Evolutionary conservation across 2,329 filamentous ascomycete species (phyloP).

Genomic region (Diaporthe nobilis): DNA sequence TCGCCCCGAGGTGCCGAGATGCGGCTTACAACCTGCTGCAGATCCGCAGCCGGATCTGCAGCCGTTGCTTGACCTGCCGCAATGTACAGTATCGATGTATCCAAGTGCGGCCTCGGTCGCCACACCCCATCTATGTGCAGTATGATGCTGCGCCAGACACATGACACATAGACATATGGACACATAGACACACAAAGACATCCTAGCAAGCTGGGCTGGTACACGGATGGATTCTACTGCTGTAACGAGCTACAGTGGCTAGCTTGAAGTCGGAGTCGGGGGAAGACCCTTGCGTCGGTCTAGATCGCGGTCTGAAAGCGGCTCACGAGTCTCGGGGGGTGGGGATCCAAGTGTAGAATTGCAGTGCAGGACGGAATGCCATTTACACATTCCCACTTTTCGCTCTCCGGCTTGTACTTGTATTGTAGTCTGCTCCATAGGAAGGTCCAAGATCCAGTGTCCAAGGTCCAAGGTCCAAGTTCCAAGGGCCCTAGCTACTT

Average conservation of each 20-base stretch:
- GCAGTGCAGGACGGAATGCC: not conserved
- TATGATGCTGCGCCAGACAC: not conserved
- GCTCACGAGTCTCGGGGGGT: not conserved
- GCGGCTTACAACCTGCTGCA: not conserved
- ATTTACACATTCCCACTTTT: not conserved
- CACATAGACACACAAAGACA: not conserved
- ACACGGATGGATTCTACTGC: not conserved
- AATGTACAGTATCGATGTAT: not conserved
- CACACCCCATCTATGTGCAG: not conserved
- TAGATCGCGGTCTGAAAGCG: constrained; percentile 23
- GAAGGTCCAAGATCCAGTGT: not conserved
- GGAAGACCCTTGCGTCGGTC: constrained; percentile 4
- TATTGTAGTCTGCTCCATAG: not conserved
- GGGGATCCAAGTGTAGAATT: not conserved
- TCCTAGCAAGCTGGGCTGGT: not conserved
- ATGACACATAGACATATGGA: not conserved
- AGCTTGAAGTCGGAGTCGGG: not conserved
- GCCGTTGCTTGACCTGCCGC: not conserved
- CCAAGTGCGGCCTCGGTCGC: not conserved
- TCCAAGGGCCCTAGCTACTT: constrained; percentile 9
- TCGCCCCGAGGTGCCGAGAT: not conserved
- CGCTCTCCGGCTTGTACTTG: too few species aligned
- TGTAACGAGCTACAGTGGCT: not conserved
- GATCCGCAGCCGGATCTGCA: not conserved
- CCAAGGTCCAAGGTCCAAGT: not conserved